Conservation (phyloP, 768 basidiomycete species). For the Porpolomopsis calyptriformis region DNA sequence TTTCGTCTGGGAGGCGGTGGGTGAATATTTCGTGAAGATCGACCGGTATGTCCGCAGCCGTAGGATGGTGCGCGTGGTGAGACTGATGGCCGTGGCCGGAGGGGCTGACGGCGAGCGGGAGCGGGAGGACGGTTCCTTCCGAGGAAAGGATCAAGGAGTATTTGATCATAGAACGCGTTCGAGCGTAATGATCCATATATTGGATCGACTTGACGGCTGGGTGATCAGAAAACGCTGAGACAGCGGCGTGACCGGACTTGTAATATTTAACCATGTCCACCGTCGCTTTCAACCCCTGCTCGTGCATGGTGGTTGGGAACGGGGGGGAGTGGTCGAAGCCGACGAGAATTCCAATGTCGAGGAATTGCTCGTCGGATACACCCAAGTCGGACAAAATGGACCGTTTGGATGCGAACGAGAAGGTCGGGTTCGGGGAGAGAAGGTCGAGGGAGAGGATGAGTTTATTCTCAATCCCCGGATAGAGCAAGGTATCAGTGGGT, state of each 20-base stretch:
- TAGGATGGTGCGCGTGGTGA: slow-evolving; percentile 57
- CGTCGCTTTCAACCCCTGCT: slow-evolving; percentile 72
- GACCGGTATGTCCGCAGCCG: slow-evolving; percentile 76
- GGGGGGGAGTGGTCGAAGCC: slow-evolving; percentile 75
- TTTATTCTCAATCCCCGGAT: slow-evolving; percentile 78
- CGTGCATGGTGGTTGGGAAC: slow-evolving; percentile 75
- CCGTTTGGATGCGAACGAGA: slow-evolving; percentile 79
- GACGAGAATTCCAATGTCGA: slow-evolving; percentile 86
- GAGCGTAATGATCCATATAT: slow-evolving; percentile 80
- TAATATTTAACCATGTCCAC: slow-evolving; percentile 91
- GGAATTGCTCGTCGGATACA: slow-evolving; percentile 81
- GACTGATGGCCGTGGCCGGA: slow-evolving; percentile 40
- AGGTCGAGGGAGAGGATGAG: slow-evolving; percentile 86
- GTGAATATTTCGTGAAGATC: slow-evolving; percentile 96
- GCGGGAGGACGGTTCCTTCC: slow-evolving; percentile 71
- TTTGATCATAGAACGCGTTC: slow-evolving; percentile 85
- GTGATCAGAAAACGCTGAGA: slow-evolving; percentile 67
- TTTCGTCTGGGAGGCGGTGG: slow-evolving; percentile 85
- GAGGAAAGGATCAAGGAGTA: slow-evolving; percentile 84
- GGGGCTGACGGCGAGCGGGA: slow-evolving; percentile 57
- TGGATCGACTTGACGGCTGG: slow-evolving; percentile 69
- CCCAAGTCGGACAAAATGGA: slow-evolving; percentile 45
- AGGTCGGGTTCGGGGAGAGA: slow-evolving; percentile 50
- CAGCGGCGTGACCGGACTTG: slow-evolving; percentile 78
- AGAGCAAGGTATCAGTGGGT: slow-evolving; percentile 81